Base-by-base conservation (phyloP, 352 stramenopile genomes). In the Globisporangium nagaii region DNA sequence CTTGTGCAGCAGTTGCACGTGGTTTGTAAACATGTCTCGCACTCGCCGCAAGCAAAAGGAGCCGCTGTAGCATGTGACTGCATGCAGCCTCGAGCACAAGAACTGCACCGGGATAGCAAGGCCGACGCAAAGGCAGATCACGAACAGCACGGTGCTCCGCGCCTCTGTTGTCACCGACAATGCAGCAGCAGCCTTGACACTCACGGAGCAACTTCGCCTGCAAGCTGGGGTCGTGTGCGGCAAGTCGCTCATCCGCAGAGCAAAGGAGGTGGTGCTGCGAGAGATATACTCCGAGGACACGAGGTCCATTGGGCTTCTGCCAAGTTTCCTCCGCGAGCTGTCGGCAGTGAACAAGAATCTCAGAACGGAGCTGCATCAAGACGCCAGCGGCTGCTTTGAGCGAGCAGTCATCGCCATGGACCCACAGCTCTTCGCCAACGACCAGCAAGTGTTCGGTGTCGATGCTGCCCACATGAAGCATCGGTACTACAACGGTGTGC, bases 401-500 rank as follows among this genome's bases (percentile, higher is more conserved):
- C 36, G 45, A 25, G 63, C 54, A 2, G 56, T 65, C 24, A 44
- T 60, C 8, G 35, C 56, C 1, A 8, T 67, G 1, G 51, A 65
- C 39, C 51, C 51, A 0, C 8, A 24, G 0, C 52, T 37, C 32
- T 68, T 71, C 43, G 2, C 0, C 0, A 40, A 17, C 13, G 55
- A 52, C 2, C 59, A 60, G 4, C 13, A 50, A 11, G 17, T 66
- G 0, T 73, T 56, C 10, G 39, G 65, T 13, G 50, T 63, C 0
- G 57, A 70, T n/a, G 54, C 51, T 1, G 58, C 54, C 4, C 61
- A 73, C 54, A 65, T 69, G 44, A 73, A 69, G 41, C 53, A 73
- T 42, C 40, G 52, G 4, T 53, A 61, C 15, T 73, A 65, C 48
- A 69, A 66, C 36, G 54, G 56, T 2, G 53, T 55, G 0, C 52